Conservation (phyloP, 2,329 filamentous ascomycete species). For the Aureobasidium leucospermi region DNA sequence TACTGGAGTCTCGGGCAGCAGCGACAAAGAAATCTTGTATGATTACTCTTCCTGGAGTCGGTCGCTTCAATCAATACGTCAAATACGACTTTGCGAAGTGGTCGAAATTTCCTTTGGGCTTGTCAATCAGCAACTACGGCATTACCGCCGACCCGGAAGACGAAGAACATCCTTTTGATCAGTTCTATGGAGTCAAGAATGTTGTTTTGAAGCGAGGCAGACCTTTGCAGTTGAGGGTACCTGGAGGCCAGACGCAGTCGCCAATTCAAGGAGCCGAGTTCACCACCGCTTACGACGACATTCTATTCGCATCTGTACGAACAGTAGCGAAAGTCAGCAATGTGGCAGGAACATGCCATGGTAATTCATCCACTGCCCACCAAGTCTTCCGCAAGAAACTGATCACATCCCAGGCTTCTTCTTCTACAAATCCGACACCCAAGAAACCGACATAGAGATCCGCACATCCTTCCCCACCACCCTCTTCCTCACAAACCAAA, state of each 20-base stretch:
- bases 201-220: neutral
- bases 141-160: neutral
- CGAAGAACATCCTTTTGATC: constrained; percentile 6
- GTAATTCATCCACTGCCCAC: neutral
- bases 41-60: neutral
- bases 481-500: constrained; percentile 47
- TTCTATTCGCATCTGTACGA: constrained; percentile 65
- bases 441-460: constrained; percentile 70
- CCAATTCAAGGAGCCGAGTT: constrained; percentile 47
- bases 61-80: constrained; percentile 8
- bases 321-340: constrained; percentile 57
- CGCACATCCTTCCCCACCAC: constrained; percentile 2
- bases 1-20: neutral
- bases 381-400: neutral
- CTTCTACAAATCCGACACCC: constrained; percentile 72
- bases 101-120: neutral
- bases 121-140: neutral
- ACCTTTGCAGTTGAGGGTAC: neutral
- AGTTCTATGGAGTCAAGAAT: neutral
- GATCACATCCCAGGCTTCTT: constrained; percentile 50
- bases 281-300: constrained; percentile 52
- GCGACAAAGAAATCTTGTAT: constrained; percentile 5
- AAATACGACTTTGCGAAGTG: constrained; percentile 7
- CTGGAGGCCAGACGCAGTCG: neutral
- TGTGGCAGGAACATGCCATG: constrained; percentile 61